Percentiles rank a stretch among this genome's conserved stretches.
Evolutionary conservation across 257 asterid species (phyloP).

Genomic region (Solanum okadae): DNA sequence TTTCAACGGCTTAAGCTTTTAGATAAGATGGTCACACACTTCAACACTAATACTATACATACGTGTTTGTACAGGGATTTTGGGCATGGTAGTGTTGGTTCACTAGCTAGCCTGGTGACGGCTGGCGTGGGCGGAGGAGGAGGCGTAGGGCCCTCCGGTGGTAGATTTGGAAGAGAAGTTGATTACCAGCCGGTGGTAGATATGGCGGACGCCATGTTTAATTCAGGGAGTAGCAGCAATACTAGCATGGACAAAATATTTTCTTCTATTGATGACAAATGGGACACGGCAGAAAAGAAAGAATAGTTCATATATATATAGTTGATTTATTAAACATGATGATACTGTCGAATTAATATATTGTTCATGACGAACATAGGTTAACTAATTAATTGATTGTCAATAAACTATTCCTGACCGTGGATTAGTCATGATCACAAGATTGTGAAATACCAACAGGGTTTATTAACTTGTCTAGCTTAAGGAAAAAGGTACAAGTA

Average conservation of each 20-base stretch:
- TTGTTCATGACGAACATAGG: background rate
- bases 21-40: no score
- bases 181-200: conserved; percentile 55
- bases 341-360: background rate
- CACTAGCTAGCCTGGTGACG: background rate
- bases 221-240: conserved; percentile 66
- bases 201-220: conserved; percentile 83
- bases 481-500: background rate
- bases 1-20: no score
- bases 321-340: background rate
- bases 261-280: conserved; percentile 52
- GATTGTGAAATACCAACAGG: background rate
- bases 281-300: conserved; percentile 54
- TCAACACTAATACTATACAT: background rate
- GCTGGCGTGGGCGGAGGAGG: background rate
- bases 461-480: background rate
- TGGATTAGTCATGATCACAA: background rate
- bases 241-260: conserved; percentile 75
- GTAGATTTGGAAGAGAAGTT: conserved; percentile 2
- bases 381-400: background rate
- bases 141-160: conserved; percentile 14
- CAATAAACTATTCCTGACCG: background rate
- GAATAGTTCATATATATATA: conserved; percentile 2
- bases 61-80: background rate
- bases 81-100: background rate